Evolutionary conservation across 1,139 yeast species (phyloP), one percentile per base, ranked within the genome.

Genomic region (Saccharomycopsis hybrid): DNA sequence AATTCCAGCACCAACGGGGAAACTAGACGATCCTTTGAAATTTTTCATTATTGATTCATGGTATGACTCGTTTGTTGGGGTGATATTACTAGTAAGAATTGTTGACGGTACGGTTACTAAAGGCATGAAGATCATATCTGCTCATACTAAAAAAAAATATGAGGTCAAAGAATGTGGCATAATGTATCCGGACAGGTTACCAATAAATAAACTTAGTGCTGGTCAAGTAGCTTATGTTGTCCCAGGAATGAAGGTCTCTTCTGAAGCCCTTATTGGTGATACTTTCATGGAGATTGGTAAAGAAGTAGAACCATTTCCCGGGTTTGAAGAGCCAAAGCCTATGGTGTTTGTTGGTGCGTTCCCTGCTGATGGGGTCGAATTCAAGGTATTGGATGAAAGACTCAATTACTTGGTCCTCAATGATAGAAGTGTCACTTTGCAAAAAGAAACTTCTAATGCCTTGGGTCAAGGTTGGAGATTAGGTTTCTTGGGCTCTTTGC

Each of bases 281-380:
- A 92, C 98, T 0, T 77, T 88, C 57, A 79, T 81, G 74, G 82
- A 78, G 52, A 70, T 73, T n/a, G 87, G 86, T 2, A 73, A 77
- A 31, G 77, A 73, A 49, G 79, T 86, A 1, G 85, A 81, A 53
- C 83, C 96, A 1, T 70, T 92, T 31, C 96, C 96, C 0, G 97
- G 97, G 0, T 92, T 92, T 65, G 97, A 90, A 65, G 97, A 88
- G 59, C 90, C 95, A 1, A 90, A 92, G 64, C 97, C 98, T 1
- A 92, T 92, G 97, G 97, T 92, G 4, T 92, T 90, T 65, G 95
- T 92, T 43, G 98, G 98, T 5, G 98, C 98, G 0, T 92, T 89
- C 60, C 98, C 98, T 0, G 94, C 96, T 0, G 96, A 90, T 62
- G 96, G 96, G 3, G 77, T 85, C 1, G 96, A 90, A 59, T 92